Percentiles rank a stretch among this genome's conserved stretches.
phyloP scores from a whole-genome alignment of 257 asterid species.

The Capsicum pubescens region DNA sequence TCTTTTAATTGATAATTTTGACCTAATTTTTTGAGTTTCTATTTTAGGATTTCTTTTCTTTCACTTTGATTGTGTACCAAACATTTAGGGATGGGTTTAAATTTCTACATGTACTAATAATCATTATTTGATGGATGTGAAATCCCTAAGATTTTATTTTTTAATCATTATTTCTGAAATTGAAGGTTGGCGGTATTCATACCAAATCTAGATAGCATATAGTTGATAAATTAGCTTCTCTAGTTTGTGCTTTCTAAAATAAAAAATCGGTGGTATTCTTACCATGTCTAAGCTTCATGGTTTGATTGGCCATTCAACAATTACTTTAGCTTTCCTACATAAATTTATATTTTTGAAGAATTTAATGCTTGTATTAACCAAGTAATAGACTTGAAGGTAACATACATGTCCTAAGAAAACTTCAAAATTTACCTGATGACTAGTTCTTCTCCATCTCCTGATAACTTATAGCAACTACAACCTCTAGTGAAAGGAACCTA shows the following conservation, averaged over 20 bases:
- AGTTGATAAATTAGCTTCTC: background rate
- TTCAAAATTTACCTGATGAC: conserved; percentile 54
- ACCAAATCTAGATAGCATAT: background rate
- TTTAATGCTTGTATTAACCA: background rate
- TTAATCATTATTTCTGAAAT: background rate
- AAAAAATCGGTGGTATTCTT: background rate
- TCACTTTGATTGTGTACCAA: too few relatives aligned
- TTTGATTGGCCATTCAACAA: conserved; percentile 71
- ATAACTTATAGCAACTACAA: conserved; percentile 62
- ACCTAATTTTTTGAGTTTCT: too few relatives aligned
- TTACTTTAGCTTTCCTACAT: conserved; percentile 67
- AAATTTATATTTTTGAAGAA: background rate
- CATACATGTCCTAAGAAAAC: background rate
- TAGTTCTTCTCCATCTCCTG: conserved; percentile 48
- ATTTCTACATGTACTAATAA: too few relatives aligned
- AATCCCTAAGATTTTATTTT: too few relatives aligned
- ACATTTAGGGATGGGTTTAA: too few relatives aligned
- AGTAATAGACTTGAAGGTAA: background rate
- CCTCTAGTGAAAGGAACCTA: conserved; percentile 78
- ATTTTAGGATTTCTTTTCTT: too few relatives aligned
- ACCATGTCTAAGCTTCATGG: conserved; percentile 69
- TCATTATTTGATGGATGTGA: too few relatives aligned
- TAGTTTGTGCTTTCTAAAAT: background rate
- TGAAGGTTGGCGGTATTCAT: background rate
- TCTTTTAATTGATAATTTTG: too few relatives aligned